phyloP scores from a whole-genome alignment of 306 rosid species.

The Corylus heterophylla region DNA sequence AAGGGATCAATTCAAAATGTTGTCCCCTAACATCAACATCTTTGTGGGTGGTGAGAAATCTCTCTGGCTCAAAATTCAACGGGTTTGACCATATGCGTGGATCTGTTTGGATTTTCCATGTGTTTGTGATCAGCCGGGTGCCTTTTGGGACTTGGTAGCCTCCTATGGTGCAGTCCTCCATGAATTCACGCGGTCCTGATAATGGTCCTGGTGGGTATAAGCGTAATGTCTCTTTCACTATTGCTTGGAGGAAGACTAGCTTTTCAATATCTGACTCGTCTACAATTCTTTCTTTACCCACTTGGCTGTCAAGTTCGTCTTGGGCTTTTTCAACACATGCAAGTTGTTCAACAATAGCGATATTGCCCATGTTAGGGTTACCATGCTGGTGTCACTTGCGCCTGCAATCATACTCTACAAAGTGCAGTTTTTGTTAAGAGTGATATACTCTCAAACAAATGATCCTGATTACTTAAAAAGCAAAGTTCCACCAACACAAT shows the following conservation, averaged over 20 bases:
- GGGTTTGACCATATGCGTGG: constrained; percentile 47
- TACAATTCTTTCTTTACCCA: background rate
- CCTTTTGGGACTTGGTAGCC: constrained; percentile 47
- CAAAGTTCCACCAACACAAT: background rate
- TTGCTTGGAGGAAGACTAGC: background rate
- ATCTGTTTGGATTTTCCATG: constrained; percentile 58
- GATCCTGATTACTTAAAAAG: too few species aligned
- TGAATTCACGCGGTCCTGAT: background rate
- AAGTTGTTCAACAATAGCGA: background rate
- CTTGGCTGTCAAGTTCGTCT: background rate
- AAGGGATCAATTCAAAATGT: constrained; percentile 48
- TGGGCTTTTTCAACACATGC: background rate
- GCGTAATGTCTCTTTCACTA: background rate
- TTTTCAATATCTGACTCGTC: background rate
- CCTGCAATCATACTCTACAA: background rate
- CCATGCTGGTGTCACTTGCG: background rate
- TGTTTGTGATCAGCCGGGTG: constrained; percentile 44
- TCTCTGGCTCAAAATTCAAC: constrained; percentile 50
- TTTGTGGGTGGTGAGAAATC: constrained; percentile 49
- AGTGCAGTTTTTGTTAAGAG: background rate
- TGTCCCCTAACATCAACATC: constrained; percentile 45
- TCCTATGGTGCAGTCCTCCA: background rate
- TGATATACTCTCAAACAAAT: too few species aligned
- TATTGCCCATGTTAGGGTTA: background rate
- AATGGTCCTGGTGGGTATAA: background rate